Conservation (phyloP, 163 green algal genomes). For the Coccomyxa subellipsoidea region DNA sequence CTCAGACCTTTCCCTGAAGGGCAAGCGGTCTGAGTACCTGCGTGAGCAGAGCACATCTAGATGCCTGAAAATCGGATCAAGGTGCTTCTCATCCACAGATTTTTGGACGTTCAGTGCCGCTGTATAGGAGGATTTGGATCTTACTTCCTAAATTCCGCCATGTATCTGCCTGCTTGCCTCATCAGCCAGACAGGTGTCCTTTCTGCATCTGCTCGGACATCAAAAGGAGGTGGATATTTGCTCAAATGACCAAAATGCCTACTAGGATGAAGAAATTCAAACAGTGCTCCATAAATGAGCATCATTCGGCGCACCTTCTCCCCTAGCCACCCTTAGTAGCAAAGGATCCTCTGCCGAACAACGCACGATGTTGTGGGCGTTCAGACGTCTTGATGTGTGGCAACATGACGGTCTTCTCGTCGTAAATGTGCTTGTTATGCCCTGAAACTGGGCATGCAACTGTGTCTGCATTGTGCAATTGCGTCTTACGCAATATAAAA, state of each 20-base stretch:
- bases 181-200: constrained; percentile 99
- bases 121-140: not conserved
- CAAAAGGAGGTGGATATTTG: not conserved
- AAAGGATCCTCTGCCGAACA: constrained; percentile 62
- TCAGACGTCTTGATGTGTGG: not conserved
- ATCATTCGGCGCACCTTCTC: constrained; percentile 62
- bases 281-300: not conserved
- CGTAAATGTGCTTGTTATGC: not conserved
- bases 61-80: not conserved
- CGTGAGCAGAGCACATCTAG: not conserved
- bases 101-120: not conserved
- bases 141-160: constrained; percentile 92
- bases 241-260: not conserved
- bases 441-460: no score
- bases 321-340: constrained; percentile 78
- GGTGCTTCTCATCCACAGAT: not conserved
- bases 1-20: constrained; percentile 92
- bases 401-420: not conserved
- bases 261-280: constrained; percentile 5
- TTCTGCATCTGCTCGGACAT: constrained; percentile 74
- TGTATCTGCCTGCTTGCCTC: constrained; percentile 97
- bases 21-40: constrained; percentile 88
- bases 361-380: not conserved
- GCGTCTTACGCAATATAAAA: no score
- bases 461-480: no score